phyloP scores from a whole-genome alignment of 2,329 filamentous ascomycete species.

The Domatiomyces catenatus region DNA sequence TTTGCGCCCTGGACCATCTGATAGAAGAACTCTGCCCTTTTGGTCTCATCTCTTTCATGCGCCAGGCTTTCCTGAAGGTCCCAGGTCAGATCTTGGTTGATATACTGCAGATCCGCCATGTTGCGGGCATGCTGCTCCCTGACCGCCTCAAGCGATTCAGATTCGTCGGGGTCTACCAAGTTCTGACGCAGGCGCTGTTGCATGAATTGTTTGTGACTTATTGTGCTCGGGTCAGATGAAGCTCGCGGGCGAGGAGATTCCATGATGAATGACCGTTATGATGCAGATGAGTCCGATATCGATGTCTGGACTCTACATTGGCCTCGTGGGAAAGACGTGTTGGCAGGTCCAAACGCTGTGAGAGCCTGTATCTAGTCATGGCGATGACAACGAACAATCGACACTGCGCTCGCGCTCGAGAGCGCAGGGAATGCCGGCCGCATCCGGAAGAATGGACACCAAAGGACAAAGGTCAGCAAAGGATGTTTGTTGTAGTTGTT shows the following conservation, averaged over 20 bases:
- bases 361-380: not conserved
- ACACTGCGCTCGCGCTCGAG: not conserved
- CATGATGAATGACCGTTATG: not conserved
- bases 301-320: not conserved
- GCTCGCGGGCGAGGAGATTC: not conserved
- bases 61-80: not conserved
- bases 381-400: not conserved
- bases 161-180: not conserved
- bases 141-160: not conserved
- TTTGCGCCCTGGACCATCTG: not conserved
- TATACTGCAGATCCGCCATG: not conserved
- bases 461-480: not conserved
- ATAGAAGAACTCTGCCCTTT: not conserved
- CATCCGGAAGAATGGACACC: not conserved
- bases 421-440: not conserved
- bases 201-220: not conserved
- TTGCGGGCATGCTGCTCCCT: not conserved
- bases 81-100: not conserved
- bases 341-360: not conserved
- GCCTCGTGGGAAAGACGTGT: not conserved
- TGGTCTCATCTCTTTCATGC: not conserved
- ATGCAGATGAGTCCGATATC: not conserved
- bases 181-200: not conserved
- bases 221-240: not conserved
- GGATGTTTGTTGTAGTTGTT: too few species aligned